These are phyloP conservation scores for Alternaria dauci DNA, from an alignment of 2,329 filamentous ascomycete genomes.

Conservation along the genomic window DNA sequence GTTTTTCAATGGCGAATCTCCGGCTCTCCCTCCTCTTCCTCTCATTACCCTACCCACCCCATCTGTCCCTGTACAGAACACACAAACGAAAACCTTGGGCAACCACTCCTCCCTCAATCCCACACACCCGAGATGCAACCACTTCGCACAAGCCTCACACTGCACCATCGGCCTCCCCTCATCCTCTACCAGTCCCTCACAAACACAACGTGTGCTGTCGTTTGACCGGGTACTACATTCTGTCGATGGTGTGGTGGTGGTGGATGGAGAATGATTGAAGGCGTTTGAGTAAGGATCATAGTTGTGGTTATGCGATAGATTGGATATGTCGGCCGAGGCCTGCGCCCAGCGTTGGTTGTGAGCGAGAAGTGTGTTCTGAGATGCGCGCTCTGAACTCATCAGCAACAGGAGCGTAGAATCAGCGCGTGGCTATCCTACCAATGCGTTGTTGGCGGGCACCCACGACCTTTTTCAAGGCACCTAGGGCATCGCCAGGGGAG, in stretches of 20 bases:
- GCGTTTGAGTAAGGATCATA: conserved; percentile 51
- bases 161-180: conserved; percentile 67
- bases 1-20: background rate
- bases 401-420: conserved; percentile 16
- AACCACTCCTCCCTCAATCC: conserved; percentile 60
- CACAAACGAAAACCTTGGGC: conserved; percentile 52
- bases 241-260: conserved; percentile 62
- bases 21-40: background rate
- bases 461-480: conserved; percentile 53
- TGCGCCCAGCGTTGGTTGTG: conserved; percentile 58
- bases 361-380: conserved; percentile 51
- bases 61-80: conserved; percentile 49
- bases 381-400: conserved; percentile 37
- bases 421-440: conserved; percentile 35
- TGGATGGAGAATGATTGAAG: conserved; percentile 55
- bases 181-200: conserved; percentile 57
- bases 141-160: conserved; percentile 70
- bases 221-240: conserved; percentile 61
- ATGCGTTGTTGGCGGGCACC: conserved; percentile 47
- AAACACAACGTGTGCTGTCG: conserved; percentile 65
- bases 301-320: conserved; percentile 30
- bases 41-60: conserved; percentile 5
- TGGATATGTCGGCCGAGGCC: conserved; percentile 51
- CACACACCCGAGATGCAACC: conserved; percentile 67
- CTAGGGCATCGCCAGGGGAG: conserved; percentile 51